These are phyloP conservation scores for Lactifluus volemus DNA, from an alignment of 768 basidiomycete genomes.

Conservation along the genomic window DNA sequence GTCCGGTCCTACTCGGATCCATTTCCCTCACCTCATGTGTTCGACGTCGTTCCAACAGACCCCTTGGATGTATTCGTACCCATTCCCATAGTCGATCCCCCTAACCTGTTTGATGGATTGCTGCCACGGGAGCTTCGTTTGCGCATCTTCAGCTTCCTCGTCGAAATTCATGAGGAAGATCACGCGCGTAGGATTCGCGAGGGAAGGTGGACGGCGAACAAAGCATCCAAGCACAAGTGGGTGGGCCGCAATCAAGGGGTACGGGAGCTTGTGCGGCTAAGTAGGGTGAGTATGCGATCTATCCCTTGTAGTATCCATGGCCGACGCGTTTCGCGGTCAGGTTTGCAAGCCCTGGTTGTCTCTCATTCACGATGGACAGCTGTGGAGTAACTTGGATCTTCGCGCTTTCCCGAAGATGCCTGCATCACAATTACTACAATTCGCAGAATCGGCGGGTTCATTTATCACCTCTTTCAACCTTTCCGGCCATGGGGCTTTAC, in stretches of 20 bases:
- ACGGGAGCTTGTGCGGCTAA: constrained; percentile 69
- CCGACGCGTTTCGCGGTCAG: constrained; percentile 31
- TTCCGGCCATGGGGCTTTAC: constrained; percentile 48
- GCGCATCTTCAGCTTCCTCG: constrained; percentile 44
- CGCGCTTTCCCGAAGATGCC: constrained; percentile 52
- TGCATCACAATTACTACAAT: constrained; percentile 38
- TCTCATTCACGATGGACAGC: constrained; percentile 75
- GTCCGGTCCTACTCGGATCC: constrained; percentile 59
- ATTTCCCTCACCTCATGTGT: constrained; percentile 34
- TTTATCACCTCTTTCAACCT: constrained; percentile 59
- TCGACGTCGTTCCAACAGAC: constrained; percentile 50
- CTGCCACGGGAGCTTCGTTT: constrained; percentile 68
- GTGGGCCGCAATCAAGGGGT: constrained; percentile 66
- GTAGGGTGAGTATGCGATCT: constrained; percentile 48
- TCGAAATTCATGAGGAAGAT: constrained; percentile 53
- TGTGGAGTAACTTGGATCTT: constrained; percentile 68
- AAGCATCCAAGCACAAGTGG: constrained; percentile 62
- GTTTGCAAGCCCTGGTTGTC: constrained; percentile 70
- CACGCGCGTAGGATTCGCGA: constrained; percentile 36
- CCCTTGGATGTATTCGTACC: constrained; percentile 44
- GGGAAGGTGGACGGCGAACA: constrained; percentile 50
- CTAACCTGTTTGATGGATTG: constrained; percentile 53
- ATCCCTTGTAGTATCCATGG: background rate
- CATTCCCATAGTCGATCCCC: constrained; percentile 36
- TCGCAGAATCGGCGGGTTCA: constrained; percentile 49